Evolutionary conservation across 805 yeast genomes (phyloP), one percentile per base, ranked within the genome.

Genomic region (Saturnispora hagleri): DNA sequence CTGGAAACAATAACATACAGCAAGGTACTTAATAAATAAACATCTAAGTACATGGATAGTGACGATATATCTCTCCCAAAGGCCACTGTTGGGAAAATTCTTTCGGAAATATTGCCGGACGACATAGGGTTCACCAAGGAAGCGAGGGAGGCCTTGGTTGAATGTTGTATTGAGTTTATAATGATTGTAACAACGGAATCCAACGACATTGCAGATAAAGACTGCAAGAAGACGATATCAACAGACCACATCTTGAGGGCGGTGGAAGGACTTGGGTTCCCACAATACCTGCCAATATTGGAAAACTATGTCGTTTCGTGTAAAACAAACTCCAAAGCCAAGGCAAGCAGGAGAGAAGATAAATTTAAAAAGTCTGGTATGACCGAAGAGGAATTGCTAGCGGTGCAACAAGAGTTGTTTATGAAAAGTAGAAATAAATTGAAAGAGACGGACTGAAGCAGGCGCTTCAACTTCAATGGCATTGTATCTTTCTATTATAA

Each of bases 181-280:
- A 91, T 93, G 95, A 88, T 91, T 53, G 72, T 91, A 43, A 86
- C 97, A 10, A 88, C 96, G 3, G 96, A 89, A 69, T 84, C 91
- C 51, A 90, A 91, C 61, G 98, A 93, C 56, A 89, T 93, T 58
- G 98, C 98, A 1, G 98, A 93, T 60, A 86, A 85, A 60, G 99
- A 93, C 65, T 82, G 95, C 50, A 93, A 93, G 68, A 93, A 93
- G 69, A 93, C 99, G 2, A 93, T 93, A 43, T 95, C 97, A 0
- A 85, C 96, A 2, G 99, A 93, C 65, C 99, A 93, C 65, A 97
- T 93, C 38, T 77, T 91, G 56, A 86, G 84, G 62, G 97, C 98
- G 0, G 71, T 93, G 44, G 82, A 80, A 55, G 96, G 86, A 61
- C 73, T 93, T 51, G 99, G 96, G 27, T 93, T 89, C 67, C 76